Evolutionary conservation across 108 stramenopile genomes (phyloP), one percentile per base, ranked within the genome.

Genomic region (Skeletonema potamos): DNA sequence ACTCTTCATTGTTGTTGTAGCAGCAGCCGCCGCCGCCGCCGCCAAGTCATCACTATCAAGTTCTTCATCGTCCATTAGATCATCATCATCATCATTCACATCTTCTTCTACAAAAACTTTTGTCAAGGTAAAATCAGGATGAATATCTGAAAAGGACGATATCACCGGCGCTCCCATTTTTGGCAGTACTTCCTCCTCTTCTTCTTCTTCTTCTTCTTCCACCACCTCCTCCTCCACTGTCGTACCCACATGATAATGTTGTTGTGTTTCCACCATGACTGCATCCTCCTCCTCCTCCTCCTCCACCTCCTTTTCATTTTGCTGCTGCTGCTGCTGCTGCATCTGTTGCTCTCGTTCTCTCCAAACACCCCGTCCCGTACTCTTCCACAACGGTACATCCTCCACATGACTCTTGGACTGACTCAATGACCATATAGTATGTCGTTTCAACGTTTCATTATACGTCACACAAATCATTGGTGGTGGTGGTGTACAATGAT

Each of bases 391-490:
- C 0, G 77, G 73, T 48, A 75, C 56, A 1, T 46, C 24, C 30
- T 54, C 55, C 12, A 67, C 58, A 26, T 74, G 68, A 58, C 29
- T 29, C 15, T 62, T 59, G 18, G 77, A 39, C 26, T 64, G 41
- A 11, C 24, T 22, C 48, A 83, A 54, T 8, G 67, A 63, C 82
- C 82, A 83, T 15, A 83, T 51, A 5, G 68, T 51, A 55, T 83
- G 78, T 6, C 73, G 33, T 18, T 48, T 54, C 64, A 44, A 29
- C 13, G 2, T 36, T 46, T 37, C 30, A 58, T 82, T 77, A 43
- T 82, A 82, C n/a, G 81, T 82, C 34, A 82, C 81, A 44, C 68
- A 68, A 18, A 82, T 73, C 12, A 65, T 54, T 22, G 59, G 43
- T 13, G 41, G 11, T 18, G 30, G 17, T 44, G 43, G 0, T 18